These are phyloP conservation scores for Aureobasidium musti DNA, from an alignment of 2,329 filamentous ascomycete species.

Conservation along the genomic window DNA sequence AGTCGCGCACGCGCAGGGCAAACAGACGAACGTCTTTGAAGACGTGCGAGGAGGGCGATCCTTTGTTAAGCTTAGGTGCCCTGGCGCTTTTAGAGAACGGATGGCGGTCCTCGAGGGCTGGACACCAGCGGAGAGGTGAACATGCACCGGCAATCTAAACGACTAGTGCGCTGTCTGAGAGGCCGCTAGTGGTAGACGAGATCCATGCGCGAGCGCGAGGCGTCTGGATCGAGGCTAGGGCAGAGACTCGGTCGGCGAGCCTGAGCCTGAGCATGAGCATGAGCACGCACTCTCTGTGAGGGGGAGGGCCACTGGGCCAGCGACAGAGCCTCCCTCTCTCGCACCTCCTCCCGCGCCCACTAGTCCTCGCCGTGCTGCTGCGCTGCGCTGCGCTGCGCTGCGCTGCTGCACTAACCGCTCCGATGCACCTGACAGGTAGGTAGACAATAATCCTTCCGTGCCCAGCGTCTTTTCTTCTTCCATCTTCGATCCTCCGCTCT, in stretches of 20 bases:
- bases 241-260: background rate
- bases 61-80: constrained; percentile 54
- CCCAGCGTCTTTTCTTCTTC: constrained; percentile 26
- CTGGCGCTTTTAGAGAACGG: constrained; percentile 47
- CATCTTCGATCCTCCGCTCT: constrained; percentile 23
- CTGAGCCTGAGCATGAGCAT: background rate
- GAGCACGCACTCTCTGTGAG: background rate
- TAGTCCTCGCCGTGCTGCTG: background rate
- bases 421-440: constrained; percentile 23
- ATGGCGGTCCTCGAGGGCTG: constrained; percentile 50
- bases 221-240: constrained; percentile 44
- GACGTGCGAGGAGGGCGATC: constrained; percentile 47
- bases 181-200: constrained; percentile 42
- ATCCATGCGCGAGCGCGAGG: constrained; percentile 46
- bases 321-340: constrained; percentile 23
- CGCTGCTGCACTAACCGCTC: constrained; percentile 14
- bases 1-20: constrained; percentile 26
- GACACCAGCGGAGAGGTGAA: constrained; percentile 43
- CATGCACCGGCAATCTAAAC: constrained; percentile 48
- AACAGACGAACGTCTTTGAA: constrained; percentile 31
- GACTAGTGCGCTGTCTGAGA: constrained; percentile 47
- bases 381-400: background rate
- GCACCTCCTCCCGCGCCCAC: background rate
- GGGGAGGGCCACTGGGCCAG: background rate
- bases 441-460: constrained; percentile 14